These are phyloP conservation scores for Coemansia sp. DNA, from an alignment of 192 early-diverging fungal genomes.

Conservation along the genomic window DNA sequence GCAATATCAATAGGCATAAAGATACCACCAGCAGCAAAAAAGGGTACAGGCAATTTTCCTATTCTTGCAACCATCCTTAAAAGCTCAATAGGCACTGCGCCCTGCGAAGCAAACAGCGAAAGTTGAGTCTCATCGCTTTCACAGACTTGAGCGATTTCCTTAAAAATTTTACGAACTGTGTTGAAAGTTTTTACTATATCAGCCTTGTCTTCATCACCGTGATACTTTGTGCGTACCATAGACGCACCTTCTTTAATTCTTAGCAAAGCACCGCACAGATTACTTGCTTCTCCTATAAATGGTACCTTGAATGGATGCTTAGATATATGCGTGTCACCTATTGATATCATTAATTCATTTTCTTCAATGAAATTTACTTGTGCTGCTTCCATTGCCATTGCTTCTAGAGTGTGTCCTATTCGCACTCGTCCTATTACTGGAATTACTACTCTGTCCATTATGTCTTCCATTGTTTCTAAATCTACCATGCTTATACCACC, in stretches of 20 bases:
- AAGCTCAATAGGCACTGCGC: neutral
- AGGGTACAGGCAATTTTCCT: conserved; percentile 85
- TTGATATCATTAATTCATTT: conserved; percentile 56
- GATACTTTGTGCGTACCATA: conserved; percentile 84
- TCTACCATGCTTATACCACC: conserved; percentile 94
- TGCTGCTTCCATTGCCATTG: conserved; percentile 55
- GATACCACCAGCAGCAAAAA: conserved; percentile 95
- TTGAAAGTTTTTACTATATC: conserved; percentile 87
- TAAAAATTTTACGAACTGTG: conserved; percentile 73
- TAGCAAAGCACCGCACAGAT: conserved; percentile 85
- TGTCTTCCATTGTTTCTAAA: conserved; percentile 89
- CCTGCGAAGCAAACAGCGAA: neutral
- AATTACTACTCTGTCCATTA: conserved; percentile 86
- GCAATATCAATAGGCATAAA: conserved; percentile 96
- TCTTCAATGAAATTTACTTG: conserved; percentile 14
- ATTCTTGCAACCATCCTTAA: neutral
- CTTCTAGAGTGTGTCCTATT: conserved; percentile 95
- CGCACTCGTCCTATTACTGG: conserved; percentile 97
- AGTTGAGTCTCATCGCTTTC: neutral
- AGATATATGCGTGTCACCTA: conserved; percentile 83
- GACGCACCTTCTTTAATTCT: conserved; percentile 91
- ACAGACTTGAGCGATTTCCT: conserved; percentile 63
- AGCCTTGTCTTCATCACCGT: conserved; percentile 85
- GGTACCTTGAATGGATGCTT: conserved; percentile 86
- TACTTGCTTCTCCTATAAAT: conserved; percentile 86